Evolutionary conservation across 2,329 filamentous ascomycete species (phyloP), one percentile per base, ranked within the genome.

Genomic region (Arthrinium puccinioides): DNA sequence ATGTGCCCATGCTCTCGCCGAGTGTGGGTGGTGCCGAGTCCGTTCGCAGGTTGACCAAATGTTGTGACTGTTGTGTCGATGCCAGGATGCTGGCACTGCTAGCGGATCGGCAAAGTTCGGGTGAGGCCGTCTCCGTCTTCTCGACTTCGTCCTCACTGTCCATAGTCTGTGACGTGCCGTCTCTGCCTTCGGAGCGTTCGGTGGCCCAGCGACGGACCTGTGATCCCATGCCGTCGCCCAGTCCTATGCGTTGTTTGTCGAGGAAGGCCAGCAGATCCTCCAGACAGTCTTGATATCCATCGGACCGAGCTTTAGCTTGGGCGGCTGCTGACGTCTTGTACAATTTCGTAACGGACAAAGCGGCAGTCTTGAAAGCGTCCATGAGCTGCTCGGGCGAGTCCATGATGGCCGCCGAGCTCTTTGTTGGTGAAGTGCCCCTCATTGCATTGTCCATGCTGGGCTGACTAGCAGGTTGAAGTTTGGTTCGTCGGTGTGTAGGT

Each of bases 261-360:
- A 97, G 66, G 49, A 94, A 94, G 13, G 72, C 63, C n/a, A 96
- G 66, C 5, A 98, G 68, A 48, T 97, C 90, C 46, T 96, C 87
- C 25, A 98, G 68, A 25, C 89, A 94, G 55, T 97, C 89, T 59
- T 96, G 89, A 52, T 96, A 97, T 19, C 92, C 92, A 26, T 89
- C 82, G 35, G 76, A 66, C 34, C 86, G 79, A 32, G 87, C 80
- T 52, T 82, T 81, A 34, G 82, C 72, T 57, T 92, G 82, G 33
- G 86, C 84, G 21, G 79, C 72, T 10, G 86, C 83, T 4, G 90
- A 90, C 26, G 82, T 89, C 63, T 95, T 96, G 68, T 97, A 97
- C 11, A 98, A 79, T 54, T 94, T 95, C 32, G 92, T 97, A 38
- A 97, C 89, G 6, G 88, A 94, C 23, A 96, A 72, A 15, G 92